phyloP scores from a whole-genome alignment of 2,329 filamentous ascomycete species.

The Curvularia lunata region DNA sequence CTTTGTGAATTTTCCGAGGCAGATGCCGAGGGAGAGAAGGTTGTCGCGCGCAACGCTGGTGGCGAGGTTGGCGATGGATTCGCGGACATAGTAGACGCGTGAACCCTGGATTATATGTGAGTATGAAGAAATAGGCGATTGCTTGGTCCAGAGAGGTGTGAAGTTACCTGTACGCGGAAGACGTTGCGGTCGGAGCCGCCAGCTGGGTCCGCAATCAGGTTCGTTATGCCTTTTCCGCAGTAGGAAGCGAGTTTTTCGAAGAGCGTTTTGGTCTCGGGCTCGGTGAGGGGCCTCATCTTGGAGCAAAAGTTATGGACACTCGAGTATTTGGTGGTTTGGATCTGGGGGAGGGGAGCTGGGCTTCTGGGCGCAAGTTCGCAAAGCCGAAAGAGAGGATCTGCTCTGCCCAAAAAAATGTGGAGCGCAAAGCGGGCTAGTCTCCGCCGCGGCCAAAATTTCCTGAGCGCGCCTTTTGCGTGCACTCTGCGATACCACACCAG shows the following conservation, averaged over 20 bases:
- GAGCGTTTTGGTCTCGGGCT: constrained; percentile 77
- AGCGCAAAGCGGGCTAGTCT: constrained; percentile 21
- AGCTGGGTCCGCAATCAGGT: constrained; percentile 61
- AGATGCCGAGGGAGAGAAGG: constrained; percentile 86
- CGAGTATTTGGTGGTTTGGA: not conserved
- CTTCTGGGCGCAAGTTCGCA: constrained; percentile 16
- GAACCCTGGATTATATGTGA: constrained; percentile 65
- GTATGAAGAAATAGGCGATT: not conserved
- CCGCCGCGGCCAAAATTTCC: constrained; percentile 35
- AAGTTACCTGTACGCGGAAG: constrained; percentile 58
- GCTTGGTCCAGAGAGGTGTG: not conserved
- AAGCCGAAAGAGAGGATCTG: constrained; percentile 14
- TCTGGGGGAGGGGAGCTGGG: not conserved
- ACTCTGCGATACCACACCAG: constrained; percentile 3
- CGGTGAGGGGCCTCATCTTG: constrained; percentile 81
- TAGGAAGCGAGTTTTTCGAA: constrained; percentile 95
- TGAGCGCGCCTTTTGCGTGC: constrained; percentile 9
- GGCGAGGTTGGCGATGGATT: constrained; percentile 88
- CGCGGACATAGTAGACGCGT: constrained; percentile 89
- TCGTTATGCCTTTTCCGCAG: constrained; percentile 83
- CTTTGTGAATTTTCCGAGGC: constrained; percentile 95
- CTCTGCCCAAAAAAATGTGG: constrained; percentile 21
- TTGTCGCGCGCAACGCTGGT: constrained; percentile 82
- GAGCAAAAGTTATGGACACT: constrained; percentile 2
- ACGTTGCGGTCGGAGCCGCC: constrained; percentile 46